These are phyloP conservation scores for Yamadazyma sp. DNA, from an alignment of 805 yeast species.

Conservation along the genomic window DNA sequence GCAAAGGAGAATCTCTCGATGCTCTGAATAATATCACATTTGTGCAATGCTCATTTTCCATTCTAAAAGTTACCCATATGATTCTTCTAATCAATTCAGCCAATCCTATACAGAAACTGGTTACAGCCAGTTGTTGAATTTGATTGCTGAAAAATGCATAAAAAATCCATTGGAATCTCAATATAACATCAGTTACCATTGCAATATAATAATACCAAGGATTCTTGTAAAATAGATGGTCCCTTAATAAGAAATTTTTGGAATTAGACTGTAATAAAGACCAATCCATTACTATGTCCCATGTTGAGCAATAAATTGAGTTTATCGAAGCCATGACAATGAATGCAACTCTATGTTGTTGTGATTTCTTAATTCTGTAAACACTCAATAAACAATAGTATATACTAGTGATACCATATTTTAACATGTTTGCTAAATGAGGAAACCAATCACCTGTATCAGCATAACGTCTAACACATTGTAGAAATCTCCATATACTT, in stretches of 20 bases:
- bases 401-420: constrained; percentile 63
- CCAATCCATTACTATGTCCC: constrained; percentile 98
- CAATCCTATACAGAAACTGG: constrained; percentile 78
- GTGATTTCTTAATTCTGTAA: constrained; percentile 59
- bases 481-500: constrained; percentile 84
- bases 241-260: constrained; percentile 58
- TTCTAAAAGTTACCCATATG: constrained; percentile 86
- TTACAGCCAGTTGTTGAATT: constrained; percentile 82
- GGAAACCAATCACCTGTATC: constrained; percentile 98
- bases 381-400: constrained; percentile 74
- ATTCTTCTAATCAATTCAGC: constrained; percentile 83
- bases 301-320: constrained; percentile 62
- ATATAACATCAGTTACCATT: constrained; percentile 64
- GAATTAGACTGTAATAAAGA: constrained; percentile 71
- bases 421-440: constrained; percentile 83
- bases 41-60: constrained; percentile 95
- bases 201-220: constrained; percentile 62
- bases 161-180: constrained; percentile 90
- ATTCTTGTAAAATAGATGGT: constrained; percentile 61
- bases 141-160: constrained; percentile 75
- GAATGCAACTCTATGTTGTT: constrained; percentile 51
- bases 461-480: constrained; percentile 84
- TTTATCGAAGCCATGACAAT: constrained; percentile 74
- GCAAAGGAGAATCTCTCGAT: constrained; percentile 80
- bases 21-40: constrained; percentile 85